phyloP scores from a whole-genome alignment of 169 alveolate genomes.

The Plasmodium vivax region DNA sequence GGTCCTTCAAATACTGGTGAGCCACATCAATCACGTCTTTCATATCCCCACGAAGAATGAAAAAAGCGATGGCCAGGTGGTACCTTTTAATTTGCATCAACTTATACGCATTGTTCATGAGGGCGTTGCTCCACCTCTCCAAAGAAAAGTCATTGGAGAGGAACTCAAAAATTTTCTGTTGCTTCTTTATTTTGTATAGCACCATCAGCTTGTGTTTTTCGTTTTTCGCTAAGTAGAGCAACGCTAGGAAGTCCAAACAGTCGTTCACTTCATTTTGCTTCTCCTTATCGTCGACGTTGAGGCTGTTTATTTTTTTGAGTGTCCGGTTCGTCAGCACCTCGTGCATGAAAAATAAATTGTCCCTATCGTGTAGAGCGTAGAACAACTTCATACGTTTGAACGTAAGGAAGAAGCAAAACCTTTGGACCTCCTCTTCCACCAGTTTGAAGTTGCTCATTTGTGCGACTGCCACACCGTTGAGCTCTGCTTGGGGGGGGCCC shows the following conservation, averaged over 20 bases:
- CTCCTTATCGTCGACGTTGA: slow-evolving; percentile 59
- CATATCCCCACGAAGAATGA: slow-evolving; percentile 52
- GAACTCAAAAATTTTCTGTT: slow-evolving; percentile 43
- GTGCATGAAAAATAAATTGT: slow-evolving; percentile 4
- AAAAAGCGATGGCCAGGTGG: slow-evolving; percentile 68
- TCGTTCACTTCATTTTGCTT: slow-evolving; percentile 56
- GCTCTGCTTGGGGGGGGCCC: not conserved
- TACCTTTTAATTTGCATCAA: slow-evolving; percentile 72
- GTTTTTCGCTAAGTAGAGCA: slow-evolving; percentile 66
- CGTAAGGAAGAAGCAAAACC: slow-evolving; percentile 14
- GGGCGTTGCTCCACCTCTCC: slow-evolving; percentile 62
- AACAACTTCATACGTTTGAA: slow-evolving; percentile 25
- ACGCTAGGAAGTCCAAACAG: slow-evolving; percentile 75
- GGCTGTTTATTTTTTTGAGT: slow-evolving; percentile 55
- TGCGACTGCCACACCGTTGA: not conserved
- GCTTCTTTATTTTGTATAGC: slow-evolving; percentile 68
- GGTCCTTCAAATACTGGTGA: slow-evolving; percentile 57
- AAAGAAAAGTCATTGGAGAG: slow-evolving; percentile 33
- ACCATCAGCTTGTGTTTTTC: slow-evolving; percentile 58
- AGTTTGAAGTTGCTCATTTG: not conserved
- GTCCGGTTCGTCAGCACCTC: slow-evolving; percentile 39
- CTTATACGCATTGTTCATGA: slow-evolving; percentile 68
- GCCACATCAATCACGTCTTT: slow-evolving; percentile 64
- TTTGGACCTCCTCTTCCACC: not conserved
- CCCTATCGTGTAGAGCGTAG: not conserved